These are phyloP conservation scores for Lentinus tigrinus DNA, from an alignment of 768 basidiomycete species.

Conservation along the genomic window DNA sequence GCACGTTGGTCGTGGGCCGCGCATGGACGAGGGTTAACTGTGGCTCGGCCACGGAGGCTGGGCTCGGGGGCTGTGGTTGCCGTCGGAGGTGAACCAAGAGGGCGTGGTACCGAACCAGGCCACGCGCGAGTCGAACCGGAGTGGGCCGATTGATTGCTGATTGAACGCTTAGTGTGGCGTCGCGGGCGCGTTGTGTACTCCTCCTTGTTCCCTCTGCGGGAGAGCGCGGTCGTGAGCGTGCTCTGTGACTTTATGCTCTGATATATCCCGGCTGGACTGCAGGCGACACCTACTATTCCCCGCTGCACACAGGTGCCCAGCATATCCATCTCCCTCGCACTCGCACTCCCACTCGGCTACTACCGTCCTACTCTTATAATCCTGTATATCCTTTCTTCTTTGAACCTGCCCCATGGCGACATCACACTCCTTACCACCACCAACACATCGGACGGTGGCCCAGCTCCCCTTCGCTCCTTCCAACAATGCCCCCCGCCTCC, in stretches of 20 bases:
- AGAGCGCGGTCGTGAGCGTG: slow-evolving; percentile 11
- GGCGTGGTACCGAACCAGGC: background rate
- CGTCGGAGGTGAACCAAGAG: background rate
- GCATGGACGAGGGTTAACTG: background rate
- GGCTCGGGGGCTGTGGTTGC: too few species aligned
- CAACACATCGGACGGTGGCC: slow-evolving; percentile 19
- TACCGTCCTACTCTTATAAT: slow-evolving; percentile 11
- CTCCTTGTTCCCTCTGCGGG: slow-evolving; percentile 10
- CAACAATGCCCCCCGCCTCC: slow-evolving; percentile 18
- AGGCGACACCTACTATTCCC: slow-evolving; percentile 9
- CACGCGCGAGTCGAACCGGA: background rate
- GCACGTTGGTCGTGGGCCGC: background rate
- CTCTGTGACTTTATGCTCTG: slow-evolving; percentile 15
- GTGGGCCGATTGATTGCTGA: slow-evolving; percentile 4
- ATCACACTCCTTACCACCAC: slow-evolving; percentile 29
- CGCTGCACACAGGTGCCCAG: slow-evolving; percentile 18
- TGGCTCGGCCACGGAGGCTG: too few species aligned
- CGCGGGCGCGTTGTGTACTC: slow-evolving; percentile 4
- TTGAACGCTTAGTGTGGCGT: background rate
- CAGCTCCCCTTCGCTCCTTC: slow-evolving; percentile 29
- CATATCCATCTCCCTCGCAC: slow-evolving; percentile 6
- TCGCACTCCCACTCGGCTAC: background rate
- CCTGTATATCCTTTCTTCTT: slow-evolving; percentile 21
- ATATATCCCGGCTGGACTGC: slow-evolving; percentile 15
- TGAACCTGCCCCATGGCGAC: slow-evolving; percentile 23